Evolutionary conservation across 2,329 filamentous ascomycete species (phyloP), one percentile per base, ranked within the genome.

Genomic region (Didymella glomerata): DNA sequence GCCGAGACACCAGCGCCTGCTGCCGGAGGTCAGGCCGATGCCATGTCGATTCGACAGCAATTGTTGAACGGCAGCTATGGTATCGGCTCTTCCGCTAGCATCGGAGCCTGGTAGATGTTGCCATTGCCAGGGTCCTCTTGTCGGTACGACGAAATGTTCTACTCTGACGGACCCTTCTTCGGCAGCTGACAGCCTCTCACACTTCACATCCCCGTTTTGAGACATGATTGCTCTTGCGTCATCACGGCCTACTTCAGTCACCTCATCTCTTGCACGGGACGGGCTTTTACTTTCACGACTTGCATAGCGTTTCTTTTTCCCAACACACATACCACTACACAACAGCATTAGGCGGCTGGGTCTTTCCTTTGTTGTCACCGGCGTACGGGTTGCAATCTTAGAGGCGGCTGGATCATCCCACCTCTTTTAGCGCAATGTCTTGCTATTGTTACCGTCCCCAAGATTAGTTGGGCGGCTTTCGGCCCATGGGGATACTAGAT

Each of bases 1-100:
- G 80, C 82, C 45, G 66, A 74, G 50, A 54, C 65, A 3, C 48
- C 64, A 44, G 56, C 65, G 9, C 50, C 65, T n/a, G 54, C 69
- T 16, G 49, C 68, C 30, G 66, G 64, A 46, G 66, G 64, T 13
- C 62, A 67, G 24, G 54, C 68, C 13, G 70, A 76, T 56, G 66
- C 70, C 52, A 72, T 74, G 66, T 77, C 74, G 16, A 70, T 78
- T 56, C 69, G 76, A 47, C 73, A 78, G 47, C 84, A 86, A 67
- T 76, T 86, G 40, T 74, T 86, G 54, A 84, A 78, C 60, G 86
- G 82, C 59, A 86, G 81, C 40, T 87, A 86, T 66, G 84, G 84
- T 27, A 73, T 81, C 60, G 82, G 82, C 52, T 76, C 81, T 25
- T 81, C 84, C 32, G 80, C 86, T 52, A 83, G 83, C 64, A 82